These are phyloP conservation scores for Blechomonas ayalai DNA, from an alignment of 208 protist species.

Conservation along the genomic window DNA sequence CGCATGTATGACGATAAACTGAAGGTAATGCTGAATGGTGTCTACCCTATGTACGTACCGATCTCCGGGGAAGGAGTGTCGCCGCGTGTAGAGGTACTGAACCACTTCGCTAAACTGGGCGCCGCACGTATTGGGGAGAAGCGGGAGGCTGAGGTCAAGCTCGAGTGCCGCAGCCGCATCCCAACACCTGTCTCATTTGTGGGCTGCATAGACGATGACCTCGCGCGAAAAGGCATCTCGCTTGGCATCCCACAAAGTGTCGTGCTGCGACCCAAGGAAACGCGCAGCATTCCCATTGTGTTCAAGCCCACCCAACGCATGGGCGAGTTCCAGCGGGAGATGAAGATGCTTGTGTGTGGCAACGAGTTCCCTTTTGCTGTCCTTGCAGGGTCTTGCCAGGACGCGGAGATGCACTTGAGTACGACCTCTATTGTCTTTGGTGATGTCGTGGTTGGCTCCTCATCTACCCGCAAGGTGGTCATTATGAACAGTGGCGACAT, in stretches of 20 bases:
- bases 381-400: slow-evolving; percentile 88
- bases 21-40: slow-evolving; percentile 91
- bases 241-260: slow-evolving; percentile 24
- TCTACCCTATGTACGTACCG: slow-evolving; percentile 66
- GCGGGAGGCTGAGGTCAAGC: slow-evolving; percentile 49
- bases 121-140: slow-evolving; percentile 70
- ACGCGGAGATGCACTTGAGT: slow-evolving; percentile 94
- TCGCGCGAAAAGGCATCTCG: slow-evolving; percentile 63
- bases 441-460: slow-evolving; percentile 82
- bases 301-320: slow-evolving; percentile 84
- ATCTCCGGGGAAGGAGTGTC: slow-evolving; percentile 90
- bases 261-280: slow-evolving; percentile 82
- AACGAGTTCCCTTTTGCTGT: slow-evolving; percentile 73
- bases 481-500: slow-evolving; percentile 96
- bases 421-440: slow-evolving; percentile 84
- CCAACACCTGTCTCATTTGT: slow-evolving; percentile 76
- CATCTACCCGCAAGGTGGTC: slow-evolving; percentile 60
- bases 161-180: slow-evolving; percentile 85
- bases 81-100: slow-evolving; percentile 83
- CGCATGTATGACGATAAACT: slow-evolving; percentile 85
- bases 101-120: slow-evolving; percentile 80
- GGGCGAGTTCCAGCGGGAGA: slow-evolving; percentile 82
- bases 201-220: slow-evolving; percentile 42
- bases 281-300: slow-evolving; percentile 43
- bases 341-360: slow-evolving; percentile 89